These are phyloP conservation scores for Claviceps humidiphila DNA, from an alignment of 2,329 filamentous ascomycete genomes.

Conservation along the genomic window DNA sequence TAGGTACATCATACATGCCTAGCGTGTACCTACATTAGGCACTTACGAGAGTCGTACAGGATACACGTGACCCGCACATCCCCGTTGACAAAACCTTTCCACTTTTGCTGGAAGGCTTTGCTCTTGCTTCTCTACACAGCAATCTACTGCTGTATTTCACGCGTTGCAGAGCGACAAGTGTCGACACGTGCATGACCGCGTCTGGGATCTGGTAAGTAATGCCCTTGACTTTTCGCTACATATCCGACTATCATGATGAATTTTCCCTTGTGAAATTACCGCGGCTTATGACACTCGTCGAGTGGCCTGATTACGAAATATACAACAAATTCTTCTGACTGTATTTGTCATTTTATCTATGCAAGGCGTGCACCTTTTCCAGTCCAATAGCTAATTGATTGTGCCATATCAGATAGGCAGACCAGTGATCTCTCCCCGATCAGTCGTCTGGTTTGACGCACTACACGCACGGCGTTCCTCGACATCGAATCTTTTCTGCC, in stretches of 20 bases:
- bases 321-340: constrained; percentile 1
- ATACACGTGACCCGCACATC: no score
- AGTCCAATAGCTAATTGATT: not conserved
- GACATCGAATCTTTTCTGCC: not conserved
- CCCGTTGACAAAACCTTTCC: no score
- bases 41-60: no score
- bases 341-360: not conserved
- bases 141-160: not conserved
- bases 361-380: not conserved
- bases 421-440: not conserved
- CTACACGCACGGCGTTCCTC: not conserved
- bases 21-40: no score
- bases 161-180: not conserved
- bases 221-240: not conserved
- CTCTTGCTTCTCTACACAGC: no score
- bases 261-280: constrained; percentile 5
- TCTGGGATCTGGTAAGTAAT: not conserved
- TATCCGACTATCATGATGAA: constrained; percentile 1
- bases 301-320: constrained; percentile 4
- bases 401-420: not conserved
- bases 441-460: not conserved
- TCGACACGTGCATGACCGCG: not conserved
- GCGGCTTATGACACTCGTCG: constrained; percentile 5
- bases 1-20: no score
- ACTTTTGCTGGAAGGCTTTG: no score